Percentiles rank a stretch among this genome's conserved stretches.
These are phyloP conservation scores for Rasamsonia emersonii DNA, from an alignment of 2,329 filamentous ascomycete species.

Conservation along the genomic window DNA sequence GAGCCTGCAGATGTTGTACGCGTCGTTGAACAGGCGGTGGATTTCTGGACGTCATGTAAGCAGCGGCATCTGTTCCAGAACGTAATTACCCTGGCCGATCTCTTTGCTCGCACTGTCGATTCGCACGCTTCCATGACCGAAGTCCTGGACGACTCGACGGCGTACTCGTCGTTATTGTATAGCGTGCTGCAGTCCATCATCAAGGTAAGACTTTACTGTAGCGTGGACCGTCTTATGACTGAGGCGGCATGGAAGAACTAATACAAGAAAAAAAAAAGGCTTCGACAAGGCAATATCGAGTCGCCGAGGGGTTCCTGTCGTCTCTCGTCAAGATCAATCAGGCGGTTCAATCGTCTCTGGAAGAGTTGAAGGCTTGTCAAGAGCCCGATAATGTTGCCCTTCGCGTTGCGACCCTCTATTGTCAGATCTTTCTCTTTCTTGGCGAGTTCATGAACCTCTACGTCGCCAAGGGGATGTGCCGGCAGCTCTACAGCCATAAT, in stretches of 20 bases:
- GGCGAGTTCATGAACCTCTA: conserved; percentile 33
- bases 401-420: conserved; percentile 23
- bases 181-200: conserved; percentile 28
- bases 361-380: conserved; percentile 8
- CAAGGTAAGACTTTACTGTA: conserved; percentile 21
- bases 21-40: conserved; percentile 20
- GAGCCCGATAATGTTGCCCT: conserved; percentile 11
- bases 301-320: conserved; percentile 26
- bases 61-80: conserved; percentile 18
- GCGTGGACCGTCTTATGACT: too few relatives aligned
- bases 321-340: conserved; percentile 25
- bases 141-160: conserved; percentile 18
- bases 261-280: conserved; percentile 16
- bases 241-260: neutral
- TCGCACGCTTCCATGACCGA: conserved; percentile 19
- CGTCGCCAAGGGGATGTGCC: conserved; percentile 24
- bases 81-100: conserved; percentile 19
- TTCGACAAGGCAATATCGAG: conserved; percentile 24
- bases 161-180: conserved; percentile 25
- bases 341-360: conserved; percentile 14
- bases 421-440: conserved; percentile 27
- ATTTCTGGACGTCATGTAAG: conserved; percentile 19
- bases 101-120: conserved; percentile 21
- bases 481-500: conserved; percentile 25
- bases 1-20: conserved; percentile 19